Conservation (phyloP, 306 rosid species). For the Alnus rubra region DNA sequence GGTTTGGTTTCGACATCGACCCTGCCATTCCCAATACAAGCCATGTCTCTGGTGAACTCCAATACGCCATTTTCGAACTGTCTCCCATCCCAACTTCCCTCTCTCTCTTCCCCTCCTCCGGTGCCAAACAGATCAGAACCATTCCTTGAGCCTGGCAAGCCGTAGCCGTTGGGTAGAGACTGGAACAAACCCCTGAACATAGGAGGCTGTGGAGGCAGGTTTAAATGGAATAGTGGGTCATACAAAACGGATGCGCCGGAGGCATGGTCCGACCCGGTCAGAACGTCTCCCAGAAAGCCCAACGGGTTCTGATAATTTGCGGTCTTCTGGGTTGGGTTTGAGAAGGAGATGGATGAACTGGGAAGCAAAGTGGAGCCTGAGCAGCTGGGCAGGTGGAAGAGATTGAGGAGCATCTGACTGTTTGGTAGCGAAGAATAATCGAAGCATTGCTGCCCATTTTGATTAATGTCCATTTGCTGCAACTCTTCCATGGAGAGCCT, state of each 20-base stretch:
- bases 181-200: constrained; percentile 66
- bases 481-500: constrained; percentile 57
- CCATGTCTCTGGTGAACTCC: constrained; percentile 46
- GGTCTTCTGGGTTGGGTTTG: constrained; percentile 47
- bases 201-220: constrained; percentile 91
- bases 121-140: constrained; percentile 43
- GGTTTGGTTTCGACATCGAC: constrained; percentile 45
- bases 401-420: constrained; percentile 63
- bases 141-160: constrained; percentile 53
- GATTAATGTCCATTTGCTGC: constrained; percentile 41
- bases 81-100: constrained; percentile 54
- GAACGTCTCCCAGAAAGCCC: constrained; percentile 55
- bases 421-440: constrained; percentile 30
- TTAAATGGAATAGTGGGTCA: constrained; percentile 76
- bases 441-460: constrained; percentile 36
- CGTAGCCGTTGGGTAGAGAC: constrained; percentile 68
- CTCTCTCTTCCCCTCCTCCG: constrained; percentile 65
- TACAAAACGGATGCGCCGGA: constrained; percentile 50
- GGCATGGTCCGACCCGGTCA: constrained; percentile 44
- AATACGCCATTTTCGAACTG: constrained; percentile 66
- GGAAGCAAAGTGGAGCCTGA: constrained; percentile 57
- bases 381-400: constrained; percentile 64
- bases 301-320: constrained; percentile 42
- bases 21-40: constrained; percentile 45
- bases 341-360: constrained; percentile 48